Evolutionary conservation across 257 asterid genomes (phyloP), one percentile per base, ranked within the genome.

Genomic region (Lantana camara): DNA sequence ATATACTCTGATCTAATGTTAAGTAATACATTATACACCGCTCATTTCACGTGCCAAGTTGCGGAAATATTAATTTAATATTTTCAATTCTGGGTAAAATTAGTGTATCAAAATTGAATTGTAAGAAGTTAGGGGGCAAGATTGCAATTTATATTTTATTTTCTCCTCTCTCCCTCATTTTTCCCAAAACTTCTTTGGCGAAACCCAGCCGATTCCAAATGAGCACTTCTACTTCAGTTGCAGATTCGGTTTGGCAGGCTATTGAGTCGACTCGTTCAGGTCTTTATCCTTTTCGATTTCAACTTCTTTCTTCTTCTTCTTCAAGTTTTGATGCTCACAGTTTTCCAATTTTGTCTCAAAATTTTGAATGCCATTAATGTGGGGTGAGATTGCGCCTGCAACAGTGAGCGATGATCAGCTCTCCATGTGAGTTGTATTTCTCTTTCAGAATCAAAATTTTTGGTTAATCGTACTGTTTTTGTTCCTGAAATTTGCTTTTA

Each of bases 401-500:
- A 35, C 95, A 93, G 99, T 88, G 69, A 88, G 75, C 53, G 86
- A 90, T 16, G 89, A 90, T 64, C 99, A 94, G 73, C 96, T 94
- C 41, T 83, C 95, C 3, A 68, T 64, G 97, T 94, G 68, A 71
- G 95, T 35, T 35, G 9, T 12, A 54, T 24, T 27, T 41, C 54
- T n/a, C 9, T 27, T 15, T 23, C 1, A 3, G 2, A 21, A 20
- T 56, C 19, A 35, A 3, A n/a, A n/a, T n/a, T 20, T 30, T 1
- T 4, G 29, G 21, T 46, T 58, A 15, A 15, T 52, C 13, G 6
- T 13, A 41, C 24, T 11, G 7, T 16, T 49, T 61, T 41, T 53
- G 62, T 15, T 38, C 48, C 16, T 5, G 23, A 32, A 48, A 2
- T 23, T 53, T 60, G 56, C 17, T 30, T 6, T 35, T 55, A 9